Base-by-base conservation (phyloP, 768 basidiomycete species). In the Rhodosporidiobolus odoratus region DNA sequence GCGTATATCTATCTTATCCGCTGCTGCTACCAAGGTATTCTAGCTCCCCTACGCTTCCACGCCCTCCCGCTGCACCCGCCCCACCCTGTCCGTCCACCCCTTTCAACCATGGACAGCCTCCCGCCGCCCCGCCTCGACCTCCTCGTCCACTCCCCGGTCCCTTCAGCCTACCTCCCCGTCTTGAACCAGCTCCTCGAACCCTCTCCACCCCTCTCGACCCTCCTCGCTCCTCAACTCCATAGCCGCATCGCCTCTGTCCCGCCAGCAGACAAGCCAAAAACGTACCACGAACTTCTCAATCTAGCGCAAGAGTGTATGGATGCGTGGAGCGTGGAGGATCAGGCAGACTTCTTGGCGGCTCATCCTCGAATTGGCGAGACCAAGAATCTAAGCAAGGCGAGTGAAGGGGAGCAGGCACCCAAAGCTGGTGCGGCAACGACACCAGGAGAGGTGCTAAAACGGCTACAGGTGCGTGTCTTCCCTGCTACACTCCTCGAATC, bases 341-440 rank as follows among this genome's bases (percentile, higher is more conserved):
- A 78, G 69, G 78, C 74, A 0, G 73, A 67, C 17, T 81, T 82
- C 54, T 45, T 82, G 4, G 77, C 71, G 32, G 80, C 80, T 8
- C 82, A 82, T 75, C 82, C 82, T 21, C 66, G 80, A 64, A 82
- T 82, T 54, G 82, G 82, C 0, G 82, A 80, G 57, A 68, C 65
- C 4, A 67, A 61, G 40, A 75, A 71, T 4, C 48, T 81, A 34
- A 77, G 75, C 30, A 77, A 68, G 32, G 65, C 80, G 66, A 80
- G 79, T 73, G 76, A 69, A 62, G 78, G 77, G 40, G 81, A 82
- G 70, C 81, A 82, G 66, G 77, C 76, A 25, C 67, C 62, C 40
- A 43, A 58, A 43, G 37, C 47, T 45, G 53, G 73, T 58, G 10
- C 65, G 70, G 50, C 16, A 63, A 66, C n/a, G 54, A 74, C 62